Evolutionary conservation across 805 yeast genomes (phyloP).

Genomic region (Metschnikowia shivogae): DNA sequence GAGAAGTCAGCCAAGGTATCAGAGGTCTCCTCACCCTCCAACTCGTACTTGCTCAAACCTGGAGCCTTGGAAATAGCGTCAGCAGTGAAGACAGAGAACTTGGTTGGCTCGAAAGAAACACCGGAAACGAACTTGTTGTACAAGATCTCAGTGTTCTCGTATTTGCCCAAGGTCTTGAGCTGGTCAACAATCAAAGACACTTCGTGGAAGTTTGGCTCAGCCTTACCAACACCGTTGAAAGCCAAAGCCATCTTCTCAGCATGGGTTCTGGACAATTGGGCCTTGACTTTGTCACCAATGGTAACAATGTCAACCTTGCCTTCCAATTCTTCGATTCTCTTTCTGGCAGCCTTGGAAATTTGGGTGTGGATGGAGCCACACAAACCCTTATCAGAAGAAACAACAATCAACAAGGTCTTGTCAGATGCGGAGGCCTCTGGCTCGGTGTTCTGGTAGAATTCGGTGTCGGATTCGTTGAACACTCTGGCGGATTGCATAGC

Average conservation of each 20-base stretch:
- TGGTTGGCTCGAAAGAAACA: constrained; percentile 84
- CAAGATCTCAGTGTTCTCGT: constrained; percentile 73
- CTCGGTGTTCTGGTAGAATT: constrained; percentile 78
- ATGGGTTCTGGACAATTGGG: constrained; percentile 82
- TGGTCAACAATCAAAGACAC: constrained; percentile 86
- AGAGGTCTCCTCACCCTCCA: constrained; percentile 63
- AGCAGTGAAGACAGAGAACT: constrained; percentile 62
- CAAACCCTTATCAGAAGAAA: constrained; percentile 89
- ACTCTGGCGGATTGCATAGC: constrained; percentile 87
- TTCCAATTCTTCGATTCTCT: constrained; percentile 55
- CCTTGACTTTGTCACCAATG: constrained; percentile 91
- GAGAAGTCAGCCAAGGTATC: constrained; percentile 79
- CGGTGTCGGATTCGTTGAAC: constrained; percentile 74
- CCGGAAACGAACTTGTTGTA: constrained; percentile 87
- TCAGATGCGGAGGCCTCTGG: constrained; percentile 54
- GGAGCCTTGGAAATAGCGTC: constrained; percentile 78
- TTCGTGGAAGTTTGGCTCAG: constrained; percentile 90
- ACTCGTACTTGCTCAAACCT: constrained; percentile 76
- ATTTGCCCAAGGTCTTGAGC: constrained; percentile 63
- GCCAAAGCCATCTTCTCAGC: constrained; percentile 65
- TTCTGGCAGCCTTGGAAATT: constrained; percentile 83
- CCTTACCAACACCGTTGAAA: constrained; percentile 92
- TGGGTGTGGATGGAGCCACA: constrained; percentile 98
- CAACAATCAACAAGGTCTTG: constrained; percentile 77
- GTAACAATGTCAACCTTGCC: constrained; percentile 72